Conservation (phyloP, 306 rosid genomes). For the Erythrophleum fordii region DNA sequence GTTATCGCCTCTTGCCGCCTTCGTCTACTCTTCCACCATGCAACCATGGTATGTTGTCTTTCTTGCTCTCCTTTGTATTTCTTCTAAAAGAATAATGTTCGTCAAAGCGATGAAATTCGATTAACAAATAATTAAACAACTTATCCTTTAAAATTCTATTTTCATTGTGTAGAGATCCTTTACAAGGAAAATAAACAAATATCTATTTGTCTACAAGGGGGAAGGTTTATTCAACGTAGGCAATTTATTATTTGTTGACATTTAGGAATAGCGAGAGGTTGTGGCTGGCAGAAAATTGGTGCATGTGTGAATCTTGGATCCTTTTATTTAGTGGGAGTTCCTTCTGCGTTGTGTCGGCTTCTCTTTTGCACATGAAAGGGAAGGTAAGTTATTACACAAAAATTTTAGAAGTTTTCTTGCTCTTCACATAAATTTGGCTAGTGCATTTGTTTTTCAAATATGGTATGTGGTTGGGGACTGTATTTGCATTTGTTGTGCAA, state of each 20-base stretch:
- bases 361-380: conserved; percentile 37
- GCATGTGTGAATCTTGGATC: conserved; percentile 46
- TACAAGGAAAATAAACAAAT: no score
- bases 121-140: no score
- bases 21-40: not conserved
- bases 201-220: no score
- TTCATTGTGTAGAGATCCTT: no score
- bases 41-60: conserved; percentile 38
- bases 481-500: conserved; percentile 43
- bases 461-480: conserved; percentile 51
- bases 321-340: conserved; percentile 47
- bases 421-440: not conserved
- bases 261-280: conserved; percentile 46
- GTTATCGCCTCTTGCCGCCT: conserved; percentile 1
- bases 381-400: conserved; percentile 22
- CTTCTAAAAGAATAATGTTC: not conserved
- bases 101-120: not conserved
- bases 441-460: not conserved
- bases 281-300: conserved; percentile 48
- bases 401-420: not conserved
- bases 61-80: not conserved
- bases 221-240: no score
- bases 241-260: not conserved
- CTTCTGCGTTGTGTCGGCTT: conserved; percentile 38
- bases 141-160: no score